These are phyloP conservation scores for Phytophthora aleatoria DNA, from an alignment of 352 stramenopile genomes.

Conservation along the genomic window DNA sequence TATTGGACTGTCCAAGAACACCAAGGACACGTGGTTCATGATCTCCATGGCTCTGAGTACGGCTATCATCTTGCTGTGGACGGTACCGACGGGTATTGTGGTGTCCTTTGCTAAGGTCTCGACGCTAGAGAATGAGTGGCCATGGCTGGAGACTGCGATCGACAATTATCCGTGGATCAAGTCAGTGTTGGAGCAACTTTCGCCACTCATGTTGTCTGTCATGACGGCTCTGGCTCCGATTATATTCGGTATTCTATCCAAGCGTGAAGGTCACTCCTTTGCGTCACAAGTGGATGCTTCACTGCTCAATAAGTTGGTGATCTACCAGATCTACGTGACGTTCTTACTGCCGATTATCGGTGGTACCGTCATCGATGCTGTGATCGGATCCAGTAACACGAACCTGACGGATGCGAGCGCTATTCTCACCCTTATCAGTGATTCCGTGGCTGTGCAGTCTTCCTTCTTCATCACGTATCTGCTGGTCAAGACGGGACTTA, in stretches of 20 bases:
- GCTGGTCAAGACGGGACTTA: conserved; percentile 74
- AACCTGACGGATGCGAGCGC: conserved; percentile 48
- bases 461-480: conserved; percentile 85
- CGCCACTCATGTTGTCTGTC: conserved; percentile 76
- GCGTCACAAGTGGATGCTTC: conserved; percentile 66
- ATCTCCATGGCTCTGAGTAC: conserved; percentile 64
- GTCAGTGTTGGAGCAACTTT: conserved; percentile 76
- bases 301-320: conserved; percentile 81
- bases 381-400: conserved; percentile 60
- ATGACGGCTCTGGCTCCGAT: conserved; percentile 84
- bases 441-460: conserved; percentile 73
- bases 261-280: conserved; percentile 79
- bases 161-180: conserved; percentile 69
- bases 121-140: conserved; percentile 53
- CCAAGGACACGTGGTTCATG: conserved; percentile 70
- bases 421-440: conserved; percentile 61
- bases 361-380: conserved; percentile 73
- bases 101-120: conserved; percentile 78
- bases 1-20: conserved; percentile 76
- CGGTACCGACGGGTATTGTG: conserved; percentile 76
- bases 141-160: conserved; percentile 49
- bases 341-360: conserved; percentile 86
- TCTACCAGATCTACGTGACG: conserved; percentile 84
- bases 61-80: conserved; percentile 86
- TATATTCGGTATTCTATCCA: conserved; percentile 83